phyloP scores from a whole-genome alignment of 129 eudicot species.

The Centella asiatica region DNA sequence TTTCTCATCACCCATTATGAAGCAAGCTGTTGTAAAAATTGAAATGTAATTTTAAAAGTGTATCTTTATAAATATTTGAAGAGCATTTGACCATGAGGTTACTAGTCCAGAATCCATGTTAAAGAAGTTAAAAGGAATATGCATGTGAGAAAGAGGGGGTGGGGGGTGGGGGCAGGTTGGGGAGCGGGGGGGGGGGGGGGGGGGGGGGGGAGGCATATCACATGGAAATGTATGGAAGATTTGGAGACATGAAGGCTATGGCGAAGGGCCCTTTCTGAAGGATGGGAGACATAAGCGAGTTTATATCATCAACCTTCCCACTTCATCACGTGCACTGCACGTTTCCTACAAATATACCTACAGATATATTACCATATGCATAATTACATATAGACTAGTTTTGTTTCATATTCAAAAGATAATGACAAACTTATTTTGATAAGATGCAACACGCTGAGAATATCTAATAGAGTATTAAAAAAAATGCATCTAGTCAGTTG shows the following conservation, averaged over 20 bases:
- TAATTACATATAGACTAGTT: neutral
- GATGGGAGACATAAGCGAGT: slow-evolving; percentile 16
- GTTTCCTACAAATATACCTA: slow-evolving; percentile 3
- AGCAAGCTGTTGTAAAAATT: too few relatives aligned
- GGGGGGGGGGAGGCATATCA: neutral
- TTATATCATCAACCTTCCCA: slow-evolving; percentile 9
- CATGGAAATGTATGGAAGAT: slow-evolving; percentile 4
- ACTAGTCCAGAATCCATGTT: too few relatives aligned
- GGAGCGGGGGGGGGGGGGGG: neutral
- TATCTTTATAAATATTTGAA: too few relatives aligned
- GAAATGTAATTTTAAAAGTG: too few relatives aligned
- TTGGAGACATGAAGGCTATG: slow-evolving; percentile 16
- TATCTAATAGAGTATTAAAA: too few relatives aligned
- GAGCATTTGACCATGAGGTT: too few relatives aligned
- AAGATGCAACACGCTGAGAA: too few relatives aligned
- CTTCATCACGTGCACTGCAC: slow-evolving; percentile 18
- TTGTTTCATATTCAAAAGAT: too few relatives aligned
- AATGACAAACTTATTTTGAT: too few relatives aligned
- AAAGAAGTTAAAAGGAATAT: neutral
- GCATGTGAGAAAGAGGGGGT: too few relatives aligned
- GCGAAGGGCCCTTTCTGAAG: slow-evolving; percentile 14
- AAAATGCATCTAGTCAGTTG: too few relatives aligned
- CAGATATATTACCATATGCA: neutral
- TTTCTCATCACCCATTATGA: too few relatives aligned
- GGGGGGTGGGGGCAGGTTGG: neutral